These are phyloP conservation scores for Suhomyces tanzawaensis DNA, from an alignment of 805 yeast species.

Conservation along the genomic window DNA sequence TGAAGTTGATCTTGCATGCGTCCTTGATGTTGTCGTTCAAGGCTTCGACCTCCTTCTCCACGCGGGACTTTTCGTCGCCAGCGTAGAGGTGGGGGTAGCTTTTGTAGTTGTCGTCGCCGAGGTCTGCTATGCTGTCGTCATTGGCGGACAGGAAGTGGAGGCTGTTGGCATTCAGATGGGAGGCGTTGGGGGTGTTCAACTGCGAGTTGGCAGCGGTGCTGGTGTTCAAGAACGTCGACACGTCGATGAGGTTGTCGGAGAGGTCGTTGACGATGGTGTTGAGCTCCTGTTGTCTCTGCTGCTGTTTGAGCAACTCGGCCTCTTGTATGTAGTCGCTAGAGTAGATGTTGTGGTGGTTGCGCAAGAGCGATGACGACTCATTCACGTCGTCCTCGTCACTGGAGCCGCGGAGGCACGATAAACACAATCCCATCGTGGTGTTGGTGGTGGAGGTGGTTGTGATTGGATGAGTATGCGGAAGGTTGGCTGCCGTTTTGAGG, in stretches of 20 bases:
- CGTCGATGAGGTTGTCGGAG: slow-evolving; percentile 16
- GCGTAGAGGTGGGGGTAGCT: slow-evolving; percentile 11
- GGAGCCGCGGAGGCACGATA: slow-evolving; percentile 41
- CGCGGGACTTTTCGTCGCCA: slow-evolving; percentile 8
- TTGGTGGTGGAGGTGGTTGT: no score
- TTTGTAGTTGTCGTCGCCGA: slow-evolving; percentile 6
- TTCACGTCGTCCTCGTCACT: slow-evolving; percentile 37
- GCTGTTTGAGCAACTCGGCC: slow-evolving; percentile 37
- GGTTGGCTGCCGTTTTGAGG: no score
- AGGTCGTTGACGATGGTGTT: slow-evolving; percentile 45
- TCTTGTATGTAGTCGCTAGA: slow-evolving; percentile 36
- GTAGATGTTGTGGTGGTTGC: slow-evolving; percentile 23
- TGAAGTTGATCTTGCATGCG: slow-evolving; percentile 10
- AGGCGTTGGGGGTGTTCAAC: slow-evolving; percentile 3
- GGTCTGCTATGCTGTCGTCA: slow-evolving; percentile 4
- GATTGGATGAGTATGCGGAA: background rate
- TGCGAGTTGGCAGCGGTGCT: slow-evolving; percentile 7
- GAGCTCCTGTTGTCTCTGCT: slow-evolving; percentile 46
- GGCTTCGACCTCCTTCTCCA: slow-evolving; percentile 6
- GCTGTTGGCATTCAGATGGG: slow-evolving; percentile 5
- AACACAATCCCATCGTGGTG: slow-evolving; percentile 47
- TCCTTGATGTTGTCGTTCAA: slow-evolving; percentile 11
- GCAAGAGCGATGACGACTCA: slow-evolving; percentile 39
- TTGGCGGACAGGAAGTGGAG: slow-evolving; percentile 4
- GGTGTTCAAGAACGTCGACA: slow-evolving; percentile 13